A percentile compares a stretch with the other conserved stretches of the same genome.
Evolutionary conservation across 768 basidiomycete genomes (phyloP).

Genomic region (Rhizopogon salebrosus): DNA sequence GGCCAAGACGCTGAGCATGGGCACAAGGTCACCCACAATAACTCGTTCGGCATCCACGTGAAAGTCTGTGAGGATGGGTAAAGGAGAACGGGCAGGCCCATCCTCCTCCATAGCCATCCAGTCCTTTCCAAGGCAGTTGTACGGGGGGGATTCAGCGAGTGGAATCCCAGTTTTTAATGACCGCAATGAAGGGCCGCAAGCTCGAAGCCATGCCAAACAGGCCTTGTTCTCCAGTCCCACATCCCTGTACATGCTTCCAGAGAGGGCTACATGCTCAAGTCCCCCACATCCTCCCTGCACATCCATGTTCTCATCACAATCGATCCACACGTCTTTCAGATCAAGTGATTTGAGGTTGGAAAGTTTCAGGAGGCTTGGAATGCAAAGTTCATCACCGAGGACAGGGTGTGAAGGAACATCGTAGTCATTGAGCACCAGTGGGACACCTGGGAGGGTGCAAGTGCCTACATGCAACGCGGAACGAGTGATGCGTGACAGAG

Average conservation of each 20-base stretch:
- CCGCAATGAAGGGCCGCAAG: slow-evolving; percentile 15
- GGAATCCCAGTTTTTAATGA: slow-evolving; percentile 18
- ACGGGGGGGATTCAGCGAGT: slow-evolving; percentile 13
- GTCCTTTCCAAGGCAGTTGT: not conserved
- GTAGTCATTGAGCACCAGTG: slow-evolving; percentile 56
- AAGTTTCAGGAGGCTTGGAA: slow-evolving; percentile 63
- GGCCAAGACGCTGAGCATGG: slow-evolving; percentile 15
- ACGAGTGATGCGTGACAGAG: slow-evolving; percentile 60
- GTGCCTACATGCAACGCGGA: slow-evolving; percentile 63
- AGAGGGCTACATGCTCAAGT: slow-evolving; percentile 20
- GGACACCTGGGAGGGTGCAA: slow-evolving; percentile 37
- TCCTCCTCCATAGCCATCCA: not conserved
- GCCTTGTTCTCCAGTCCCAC: slow-evolving; percentile 15
- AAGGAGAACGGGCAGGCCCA: not conserved
- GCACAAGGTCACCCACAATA: slow-evolving; percentile 14
- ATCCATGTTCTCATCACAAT: slow-evolving; percentile 24
- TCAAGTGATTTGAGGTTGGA: slow-evolving; percentile 56
- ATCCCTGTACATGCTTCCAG: slow-evolving; percentile 26
- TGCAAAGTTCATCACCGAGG: slow-evolving; percentile 51
- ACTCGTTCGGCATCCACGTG: slow-evolving; percentile 24
- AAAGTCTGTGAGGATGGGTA: slow-evolving; percentile 14
- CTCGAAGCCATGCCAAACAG: slow-evolving; percentile 19
- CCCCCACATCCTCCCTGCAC: slow-evolving; percentile 6
- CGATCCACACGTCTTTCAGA: slow-evolving; percentile 69
- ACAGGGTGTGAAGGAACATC: slow-evolving; percentile 52